These are phyloP conservation scores for Carpinus viminea DNA, from an alignment of 306 rosid species.

Conservation along the genomic window DNA sequence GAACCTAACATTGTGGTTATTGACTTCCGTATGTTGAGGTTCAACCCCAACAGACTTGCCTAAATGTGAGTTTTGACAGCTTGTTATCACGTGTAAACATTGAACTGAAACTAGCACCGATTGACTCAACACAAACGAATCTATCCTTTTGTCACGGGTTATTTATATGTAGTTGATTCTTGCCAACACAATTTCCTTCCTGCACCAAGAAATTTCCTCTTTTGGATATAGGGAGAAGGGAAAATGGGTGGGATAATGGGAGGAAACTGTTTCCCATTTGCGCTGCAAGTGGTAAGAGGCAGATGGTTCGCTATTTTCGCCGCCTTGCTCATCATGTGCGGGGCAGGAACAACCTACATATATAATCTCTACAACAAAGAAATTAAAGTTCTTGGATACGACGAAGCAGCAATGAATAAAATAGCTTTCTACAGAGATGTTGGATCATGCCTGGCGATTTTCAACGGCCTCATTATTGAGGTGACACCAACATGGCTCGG, in stretches of 20 bases:
- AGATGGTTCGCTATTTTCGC: slow-evolving; percentile 54
- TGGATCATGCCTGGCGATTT: slow-evolving; percentile 45
- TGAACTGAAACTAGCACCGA: neutral
- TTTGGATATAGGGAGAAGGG: neutral
- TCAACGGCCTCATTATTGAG: slow-evolving; percentile 45
- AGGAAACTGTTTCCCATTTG: neutral
- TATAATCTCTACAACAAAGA: slow-evolving; percentile 39
- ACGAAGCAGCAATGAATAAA: slow-evolving; percentile 33
- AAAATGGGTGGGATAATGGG: neutral
- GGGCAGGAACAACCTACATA: slow-evolving; percentile 47
- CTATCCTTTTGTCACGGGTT: neutral
- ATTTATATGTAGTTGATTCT: neutral
- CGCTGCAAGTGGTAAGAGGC: slow-evolving; percentile 25
- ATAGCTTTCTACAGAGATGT: slow-evolving; percentile 46
- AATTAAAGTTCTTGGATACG: slow-evolving; percentile 48
- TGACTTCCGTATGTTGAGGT: neutral
- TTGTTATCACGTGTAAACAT: neutral
- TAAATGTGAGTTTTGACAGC: neutral
- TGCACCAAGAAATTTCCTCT: neutral
- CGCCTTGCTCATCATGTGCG: slow-evolving; percentile 50
- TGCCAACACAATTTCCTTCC: neutral
- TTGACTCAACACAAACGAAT: neutral
- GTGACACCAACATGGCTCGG: slow-evolving; percentile 49
- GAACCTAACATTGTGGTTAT: neutral
- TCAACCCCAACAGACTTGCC: neutral